Conservation (phyloP, 108 stramenopile genomes). For the Chaetoceros tenuissimus region DNA sequence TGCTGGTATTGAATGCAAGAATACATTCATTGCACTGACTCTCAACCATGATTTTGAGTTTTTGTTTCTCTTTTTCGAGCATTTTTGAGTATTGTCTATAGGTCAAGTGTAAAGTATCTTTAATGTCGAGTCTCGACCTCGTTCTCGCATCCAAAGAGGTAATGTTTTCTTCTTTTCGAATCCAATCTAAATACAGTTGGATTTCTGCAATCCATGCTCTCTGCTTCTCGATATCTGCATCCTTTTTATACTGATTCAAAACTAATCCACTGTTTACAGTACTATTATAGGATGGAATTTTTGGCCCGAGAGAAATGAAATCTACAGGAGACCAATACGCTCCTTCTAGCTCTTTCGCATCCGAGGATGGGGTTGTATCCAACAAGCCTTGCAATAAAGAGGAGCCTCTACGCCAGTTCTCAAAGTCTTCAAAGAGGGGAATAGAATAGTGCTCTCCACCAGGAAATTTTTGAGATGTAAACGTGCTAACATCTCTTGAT, state of each 20-base stretch:
- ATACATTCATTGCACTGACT: slow-evolving; percentile 48
- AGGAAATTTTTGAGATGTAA: slow-evolving; percentile 40
- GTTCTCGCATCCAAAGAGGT: slow-evolving; percentile 23
- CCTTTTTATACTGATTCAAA: slow-evolving; percentile 23
- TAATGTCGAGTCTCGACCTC: slow-evolving; percentile 19
- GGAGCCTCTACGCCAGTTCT: slow-evolving; percentile 43
- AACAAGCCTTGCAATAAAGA: too few relatives aligned
- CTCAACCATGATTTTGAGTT: slow-evolving; percentile 14
- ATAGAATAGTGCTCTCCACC: slow-evolving; percentile 27
- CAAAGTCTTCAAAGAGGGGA: slow-evolving; percentile 40
- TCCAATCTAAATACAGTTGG: slow-evolving; percentile 20
- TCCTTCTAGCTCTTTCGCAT: slow-evolving; percentile 15
- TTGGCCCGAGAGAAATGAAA: slow-evolving; percentile 25
- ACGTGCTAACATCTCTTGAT: slow-evolving; percentile 14
- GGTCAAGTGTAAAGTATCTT: slow-evolving; percentile 14
- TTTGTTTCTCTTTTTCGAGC: slow-evolving; percentile 9
- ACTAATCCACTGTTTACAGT: slow-evolving; percentile 36
- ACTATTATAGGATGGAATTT: slow-evolving; percentile 22
- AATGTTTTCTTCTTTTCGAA: slow-evolving; percentile 26
- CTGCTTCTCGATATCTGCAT: slow-evolving; percentile 28
- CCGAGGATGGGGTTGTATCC: too few relatives aligned
- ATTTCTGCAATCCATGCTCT: slow-evolving; percentile 15
- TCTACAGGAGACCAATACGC: slow-evolving; percentile 43
- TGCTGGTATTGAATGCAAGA: slow-evolving; percentile 69
- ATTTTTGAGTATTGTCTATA: slow-evolving; percentile 22